Percentiles rank a stretch among this genome's conserved stretches.
These are phyloP conservation scores for Botryotinia calthae DNA, from an alignment of 2,329 filamentous ascomycete species.

Conservation along the genomic window DNA sequence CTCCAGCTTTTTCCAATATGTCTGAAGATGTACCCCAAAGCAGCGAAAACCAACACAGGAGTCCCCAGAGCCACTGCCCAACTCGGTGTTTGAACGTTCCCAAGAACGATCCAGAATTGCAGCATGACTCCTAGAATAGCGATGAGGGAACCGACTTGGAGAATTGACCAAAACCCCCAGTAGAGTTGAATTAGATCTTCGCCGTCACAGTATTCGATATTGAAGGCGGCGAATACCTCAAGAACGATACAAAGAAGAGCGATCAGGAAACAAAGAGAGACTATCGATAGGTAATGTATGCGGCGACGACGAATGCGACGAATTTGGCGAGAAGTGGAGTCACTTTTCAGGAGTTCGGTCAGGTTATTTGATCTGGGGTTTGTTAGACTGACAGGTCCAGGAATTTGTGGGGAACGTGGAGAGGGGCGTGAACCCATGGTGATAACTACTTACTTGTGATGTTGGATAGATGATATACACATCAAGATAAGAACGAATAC, in stretches of 20 bases:
- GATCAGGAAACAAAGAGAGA: constrained; percentile 45
- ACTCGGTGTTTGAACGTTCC: constrained; percentile 52
- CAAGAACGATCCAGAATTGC: constrained; percentile 50
- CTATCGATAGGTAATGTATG: constrained; percentile 42
- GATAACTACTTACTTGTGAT: constrained; percentile 32
- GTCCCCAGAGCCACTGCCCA: constrained; percentile 61
- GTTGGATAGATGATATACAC: constrained; percentile 43
- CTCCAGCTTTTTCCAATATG: constrained; percentile 16
- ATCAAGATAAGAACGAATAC: constrained; percentile 45
- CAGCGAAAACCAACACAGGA: constrained; percentile 55
- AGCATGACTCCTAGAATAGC: constrained; percentile 58
- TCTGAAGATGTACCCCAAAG: constrained; percentile 40
- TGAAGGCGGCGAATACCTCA: constrained; percentile 48
- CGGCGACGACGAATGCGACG: constrained; percentile 32
- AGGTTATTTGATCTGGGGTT: constrained; percentile 28
- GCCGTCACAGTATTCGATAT: constrained; percentile 54
- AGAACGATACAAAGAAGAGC: constrained; percentile 50
- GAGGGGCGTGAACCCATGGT: not conserved
- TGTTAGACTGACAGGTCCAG: not conserved
- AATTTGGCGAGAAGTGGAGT: constrained; percentile 14
- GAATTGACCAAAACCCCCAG: constrained; percentile 61
- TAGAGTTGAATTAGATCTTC: constrained; percentile 58
- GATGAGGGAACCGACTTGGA: constrained; percentile 57
- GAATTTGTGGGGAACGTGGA: not conserved
- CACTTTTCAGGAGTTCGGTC: constrained; percentile 20